Evolutionary conservation across 192 early-diverging fungal genomes (phyloP), one percentile per base, ranked within the genome.

Genomic region (Coemansia sp.): DNA sequence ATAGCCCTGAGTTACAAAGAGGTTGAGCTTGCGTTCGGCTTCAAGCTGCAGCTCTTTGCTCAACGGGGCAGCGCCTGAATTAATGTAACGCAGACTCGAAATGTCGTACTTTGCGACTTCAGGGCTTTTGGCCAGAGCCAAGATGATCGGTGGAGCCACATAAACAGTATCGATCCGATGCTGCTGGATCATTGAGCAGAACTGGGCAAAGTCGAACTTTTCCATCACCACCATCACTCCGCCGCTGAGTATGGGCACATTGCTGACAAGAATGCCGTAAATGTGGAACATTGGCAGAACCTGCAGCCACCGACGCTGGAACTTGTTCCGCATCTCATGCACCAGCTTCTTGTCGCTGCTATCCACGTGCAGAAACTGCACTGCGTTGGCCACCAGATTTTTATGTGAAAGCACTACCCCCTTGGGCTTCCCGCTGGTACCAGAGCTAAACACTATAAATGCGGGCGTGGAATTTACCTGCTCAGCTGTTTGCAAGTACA

Each of bases 41-140:
- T 81, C 78, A 6, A 58, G 47, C 51, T 82, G 74, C 26, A 93
- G 72, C 40, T 92, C 89, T 48, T 73, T 76, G 20, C 79, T 76
- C 10, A 94, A 71, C 5, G 92, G 92, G 2, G 94, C 94, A 0
- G 93, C 92, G 17, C 90, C 92, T 45, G 81, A 87, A 52, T 82
- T 74, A 42, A 90, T 55, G 17, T 62, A 66, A 17, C 79, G 53
- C 9, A 94, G 78, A 30, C 81, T 84, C 0, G 84, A 79, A 40
- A 95, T 65, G 46, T 92, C 83, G 56, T 81, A 94, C n/a, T 90
- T 82, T 34, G 76, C 69, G 30, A 87, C 85, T 42, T 85, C 65
- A 11, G 92, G 89, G 56, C 83, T 71, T 54, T 91, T 92, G 3
- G 87, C 85, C 52, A 97, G 58, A 21, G 79, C 81, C 23, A 97